Percentiles rank a stretch among this genome's conserved stretches.
Conservation (phyloP, 1,139 yeast species). For the Lodderomyces beijingensis region DNA sequence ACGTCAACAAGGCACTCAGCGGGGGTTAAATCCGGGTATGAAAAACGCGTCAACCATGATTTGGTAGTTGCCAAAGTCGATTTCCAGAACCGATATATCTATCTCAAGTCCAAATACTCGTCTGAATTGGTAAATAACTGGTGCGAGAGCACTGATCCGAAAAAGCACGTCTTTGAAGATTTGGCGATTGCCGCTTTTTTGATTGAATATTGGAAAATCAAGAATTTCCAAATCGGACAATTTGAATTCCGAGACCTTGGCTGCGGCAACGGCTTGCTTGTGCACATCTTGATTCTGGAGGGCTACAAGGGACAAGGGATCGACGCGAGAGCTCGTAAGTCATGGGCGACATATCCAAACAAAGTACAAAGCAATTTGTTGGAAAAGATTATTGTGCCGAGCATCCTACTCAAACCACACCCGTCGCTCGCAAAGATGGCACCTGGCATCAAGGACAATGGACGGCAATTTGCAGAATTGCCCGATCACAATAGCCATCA, state of each 20-base stretch:
- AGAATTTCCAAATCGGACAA: slow-evolving; percentile 39
- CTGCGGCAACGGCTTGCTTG: slow-evolving; percentile 91
- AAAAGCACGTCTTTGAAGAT: slow-evolving; percentile 95
- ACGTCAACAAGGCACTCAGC: slow-evolving; percentile 80
- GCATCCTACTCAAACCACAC: slow-evolving; percentile 62
- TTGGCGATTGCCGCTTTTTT: slow-evolving; percentile 93
- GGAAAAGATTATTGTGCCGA: slow-evolving; percentile 81
- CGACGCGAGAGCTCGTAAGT: slow-evolving; percentile 85
- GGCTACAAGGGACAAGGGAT: slow-evolving; percentile 83
- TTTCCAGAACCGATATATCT: slow-evolving; percentile 79
- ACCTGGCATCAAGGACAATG: slow-evolving; percentile 57
- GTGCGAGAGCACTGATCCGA: slow-evolving; percentile 92
- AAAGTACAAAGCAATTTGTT: slow-evolving; percentile 52
- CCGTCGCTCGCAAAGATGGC: slow-evolving; percentile 52
- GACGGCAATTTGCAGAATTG: slow-evolving; percentile 49
- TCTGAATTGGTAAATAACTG: slow-evolving; percentile 72
- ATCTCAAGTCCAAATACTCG: slow-evolving; percentile 79
- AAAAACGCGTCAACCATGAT: slow-evolving; percentile 86
- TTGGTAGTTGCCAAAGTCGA: slow-evolving; percentile 74
- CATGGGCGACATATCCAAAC: slow-evolving; percentile 74
- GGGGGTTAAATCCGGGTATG: slow-evolving; percentile 81
- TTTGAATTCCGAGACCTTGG: slow-evolving; percentile 87
- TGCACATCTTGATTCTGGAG: slow-evolving; percentile 68
- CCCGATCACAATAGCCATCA: too few species aligned
- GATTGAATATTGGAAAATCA: slow-evolving; percentile 77